Evolutionary conservation across 352 stramenopile genomes (phyloP), one percentile per base, ranked within the genome.

Genomic region (Globisporangium rhizosaccharum): DNA sequence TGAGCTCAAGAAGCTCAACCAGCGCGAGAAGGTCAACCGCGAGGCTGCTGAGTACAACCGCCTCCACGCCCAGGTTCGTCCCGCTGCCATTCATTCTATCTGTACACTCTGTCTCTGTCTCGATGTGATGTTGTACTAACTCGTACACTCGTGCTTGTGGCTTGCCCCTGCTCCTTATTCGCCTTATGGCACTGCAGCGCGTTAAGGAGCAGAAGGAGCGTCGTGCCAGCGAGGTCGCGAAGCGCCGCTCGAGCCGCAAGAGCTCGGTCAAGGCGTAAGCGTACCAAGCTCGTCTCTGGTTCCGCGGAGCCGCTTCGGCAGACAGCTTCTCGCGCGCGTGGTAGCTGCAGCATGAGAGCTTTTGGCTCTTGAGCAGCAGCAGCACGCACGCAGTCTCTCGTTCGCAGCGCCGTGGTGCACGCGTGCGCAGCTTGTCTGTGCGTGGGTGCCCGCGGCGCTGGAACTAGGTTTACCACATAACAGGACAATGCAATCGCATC

Each of bases 191-290:
- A 95, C 95, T 98, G 72, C 92, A 99, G 89, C 87, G 96, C 81
- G 81, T 98, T 77, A 98, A 98, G 76, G 96, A 99, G 85, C 90
- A 98, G 83, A 98, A 98, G 86, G 96, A 99, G 79, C 91, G 94
- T 76, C 87, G 96, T 86, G 90, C 95, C 76, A 98, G 93, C 70
- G 91, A 98, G 68, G 96, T 99, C 72, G 97, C 92, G 72, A 99
- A 99, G 94, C 94, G 97, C 83, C 90, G 97, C 79, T 98, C 91
- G 77, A 98, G 96, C 71, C 94, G 97, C 79, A 90, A 98, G 95
- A 82, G 58, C 88, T 90, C 89, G 76, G 82, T 94, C 54, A 96
- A 97, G 79, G 82, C 88, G 56, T 91, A 93, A 89, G 72, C 78
- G 54, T 51, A 26, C 30, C 20, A 25, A 26, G 18, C 44, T 18